Evolutionary conservation across 192 early-diverging fungal species (phyloP).

Genomic region (Coemansia sp.): DNA sequence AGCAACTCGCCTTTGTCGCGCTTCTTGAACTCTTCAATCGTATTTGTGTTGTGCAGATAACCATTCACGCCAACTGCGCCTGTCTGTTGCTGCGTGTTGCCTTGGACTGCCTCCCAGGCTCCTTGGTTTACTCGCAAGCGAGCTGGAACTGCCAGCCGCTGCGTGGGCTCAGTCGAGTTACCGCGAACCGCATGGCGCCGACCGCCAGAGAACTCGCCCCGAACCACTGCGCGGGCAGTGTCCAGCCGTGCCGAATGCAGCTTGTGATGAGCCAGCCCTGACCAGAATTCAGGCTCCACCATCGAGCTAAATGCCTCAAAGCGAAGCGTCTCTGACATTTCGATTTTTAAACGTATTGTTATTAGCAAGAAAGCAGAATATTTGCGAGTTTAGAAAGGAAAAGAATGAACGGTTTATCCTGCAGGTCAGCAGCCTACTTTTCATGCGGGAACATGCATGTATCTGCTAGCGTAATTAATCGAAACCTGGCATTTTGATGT

Average conservation of each 20-base stretch:
- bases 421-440: background rate
- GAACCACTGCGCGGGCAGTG: slow-evolving; percentile 59
- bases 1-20: slow-evolving; percentile 76
- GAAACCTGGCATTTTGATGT: background rate
- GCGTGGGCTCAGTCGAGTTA: slow-evolving; percentile 17
- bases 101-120: background rate
- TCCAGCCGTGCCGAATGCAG: slow-evolving; percentile 80
- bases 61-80: slow-evolving; percentile 23
- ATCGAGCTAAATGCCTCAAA: slow-evolving; percentile 83
- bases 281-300: slow-evolving; percentile 91
- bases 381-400: background rate
- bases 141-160: slow-evolving; percentile 57
- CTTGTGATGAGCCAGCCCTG: slow-evolving; percentile 76
- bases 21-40: slow-evolving; percentile 86
- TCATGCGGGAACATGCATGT: background rate
- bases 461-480: background rate
- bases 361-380: background rate
- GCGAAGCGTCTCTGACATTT: slow-evolving; percentile 62
- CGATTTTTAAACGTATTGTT: background rate
- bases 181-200: slow-evolving; percentile 53
- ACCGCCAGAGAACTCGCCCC: slow-evolving; percentile 67
- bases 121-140: slow-evolving; percentile 59
- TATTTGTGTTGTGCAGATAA: slow-evolving; percentile 86
- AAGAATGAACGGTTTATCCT: background rate
- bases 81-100: background rate